Evolutionary conservation across 1,139 yeast species (phyloP).

Genomic region (Sugiyamaella novakii): DNA sequence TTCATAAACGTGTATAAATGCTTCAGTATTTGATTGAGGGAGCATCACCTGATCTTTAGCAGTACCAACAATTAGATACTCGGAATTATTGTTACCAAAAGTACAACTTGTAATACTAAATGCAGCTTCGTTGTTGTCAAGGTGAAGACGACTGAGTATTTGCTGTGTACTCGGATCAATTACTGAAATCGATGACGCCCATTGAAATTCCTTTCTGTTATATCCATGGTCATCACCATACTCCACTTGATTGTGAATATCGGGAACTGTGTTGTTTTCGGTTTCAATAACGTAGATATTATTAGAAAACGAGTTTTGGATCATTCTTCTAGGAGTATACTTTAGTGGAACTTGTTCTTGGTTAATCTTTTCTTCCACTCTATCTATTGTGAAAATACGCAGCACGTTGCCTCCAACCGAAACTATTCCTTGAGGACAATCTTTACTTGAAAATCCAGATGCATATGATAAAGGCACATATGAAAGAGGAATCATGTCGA

Average conservation of each 20-base stretch:
- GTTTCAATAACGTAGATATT: slow-evolving; percentile 50
- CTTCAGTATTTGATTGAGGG: slow-evolving; percentile 42
- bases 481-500: slow-evolving; percentile 40
- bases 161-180: slow-evolving; percentile 47
- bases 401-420: slow-evolving; percentile 59
- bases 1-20: slow-evolving; percentile 50
- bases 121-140: slow-evolving; percentile 50
- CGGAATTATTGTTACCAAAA: slow-evolving; percentile 43
- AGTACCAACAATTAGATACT: slow-evolving; percentile 55
- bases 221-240: slow-evolving; percentile 12
- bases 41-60: slow-evolving; percentile 45
- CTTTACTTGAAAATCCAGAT: slow-evolving; percentile 63
- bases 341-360: slow-evolving; percentile 50
- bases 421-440: slow-evolving; percentile 61
- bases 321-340: slow-evolving; percentile 57
- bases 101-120: slow-evolving; percentile 43
- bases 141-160: slow-evolving; percentile 48
- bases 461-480: slow-evolving; percentile 44
- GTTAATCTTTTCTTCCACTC: slow-evolving; percentile 51
- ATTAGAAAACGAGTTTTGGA: slow-evolving; percentile 34
- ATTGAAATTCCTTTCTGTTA: slow-evolving; percentile 29
- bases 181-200: slow-evolving; percentile 60
- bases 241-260: slow-evolving; percentile 1
- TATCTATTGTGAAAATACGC: slow-evolving; percentile 63
- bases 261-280: slow-evolving; percentile 40